Evolutionary conservation across 495 filamentous ascomycete species (phyloP), one percentile per base, ranked within the genome.

Genomic region (Sporormia fimetaria): DNA sequence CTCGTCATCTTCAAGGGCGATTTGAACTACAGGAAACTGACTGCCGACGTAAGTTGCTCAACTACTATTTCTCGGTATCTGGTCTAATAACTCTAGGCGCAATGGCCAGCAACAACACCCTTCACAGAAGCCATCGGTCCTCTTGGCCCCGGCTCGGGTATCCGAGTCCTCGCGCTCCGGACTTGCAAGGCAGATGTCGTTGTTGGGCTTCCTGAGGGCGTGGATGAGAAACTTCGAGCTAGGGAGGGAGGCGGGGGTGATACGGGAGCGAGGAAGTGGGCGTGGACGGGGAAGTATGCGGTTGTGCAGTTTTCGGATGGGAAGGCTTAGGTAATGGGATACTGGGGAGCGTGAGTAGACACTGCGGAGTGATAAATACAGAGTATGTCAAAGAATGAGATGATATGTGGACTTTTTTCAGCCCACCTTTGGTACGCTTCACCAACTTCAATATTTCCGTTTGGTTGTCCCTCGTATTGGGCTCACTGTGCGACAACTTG

Each of bases 1-100:
- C 66, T 96, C n/a, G 84, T 94, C 0, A 73, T 96, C 16, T 94
- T 94, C 67, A 98, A 98, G 66, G 90, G 90, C 6, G 90, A 98
- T 63, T 57, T 96, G 51, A 96, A 98, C 55, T 96, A 96, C 54
- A 67, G 90, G 23, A 98, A 98, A 56, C 56, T 98, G 40, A 81
- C 78, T 17, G 83, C 71, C 18, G 92, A 98, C 63, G 86, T 87
- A 65, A 71, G 78, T 64, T 5, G 12, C 15, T 31, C 6, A 33
- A 37, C 35, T n/a, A 27, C 17, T 21, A 17, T 17, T 8, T 18
- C 16, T 22, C 15, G 27, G 1, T 23, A 6, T 6, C 11, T 44
- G 10, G 4, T 51, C 53, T 58, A 39, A 11, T 42, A 36, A 15
- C 16, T 22, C 21, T 47, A 87, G 81, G 81, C 76, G 23, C 67